Percentiles rank a stretch among this genome's conserved stretches.
These are phyloP conservation scores for Bruguiera parviflora DNA, from an alignment of 345 rosid species.

Conservation along the genomic window DNA sequence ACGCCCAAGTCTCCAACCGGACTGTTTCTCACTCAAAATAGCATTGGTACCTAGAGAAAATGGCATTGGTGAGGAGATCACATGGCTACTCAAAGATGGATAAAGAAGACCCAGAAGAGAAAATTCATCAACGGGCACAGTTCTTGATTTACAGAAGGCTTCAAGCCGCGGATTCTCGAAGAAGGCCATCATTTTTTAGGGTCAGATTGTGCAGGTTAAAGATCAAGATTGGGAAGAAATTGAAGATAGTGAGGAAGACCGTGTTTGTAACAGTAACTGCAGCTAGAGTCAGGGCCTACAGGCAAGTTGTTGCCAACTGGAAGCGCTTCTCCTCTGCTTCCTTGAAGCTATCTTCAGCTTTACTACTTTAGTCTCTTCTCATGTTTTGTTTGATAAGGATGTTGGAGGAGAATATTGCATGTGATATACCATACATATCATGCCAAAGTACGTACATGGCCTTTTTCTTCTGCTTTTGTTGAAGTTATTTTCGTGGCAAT, in stretches of 20 bases:
- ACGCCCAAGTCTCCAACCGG: too few species aligned
- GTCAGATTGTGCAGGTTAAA: constrained; percentile 49
- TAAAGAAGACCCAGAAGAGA: constrained; percentile 71
- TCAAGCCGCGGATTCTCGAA: constrained; percentile 45
- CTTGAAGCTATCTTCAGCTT: not conserved
- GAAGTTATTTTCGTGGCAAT: too few species aligned
- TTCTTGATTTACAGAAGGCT: constrained; percentile 77
- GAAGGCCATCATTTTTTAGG: constrained; percentile 41
- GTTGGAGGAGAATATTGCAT: not conserved
- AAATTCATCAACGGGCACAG: constrained; percentile 55
- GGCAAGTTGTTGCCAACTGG: constrained; percentile 33
- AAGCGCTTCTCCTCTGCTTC: constrained; percentile 31
- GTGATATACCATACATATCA: too few species aligned
- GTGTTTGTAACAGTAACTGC: constrained; percentile 26
- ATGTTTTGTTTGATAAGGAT: not conserved
- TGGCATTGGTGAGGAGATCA: constrained; percentile 40
- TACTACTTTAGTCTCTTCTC: not conserved
- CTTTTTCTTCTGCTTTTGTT: too few species aligned
- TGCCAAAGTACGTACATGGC: too few species aligned
- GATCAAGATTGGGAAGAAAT: constrained; percentile 59
- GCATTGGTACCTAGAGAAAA: constrained; percentile 7
- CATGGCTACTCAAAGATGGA: constrained; percentile 53
- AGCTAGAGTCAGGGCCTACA: constrained; percentile 27
- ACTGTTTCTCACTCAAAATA: too few species aligned
- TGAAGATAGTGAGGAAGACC: constrained; percentile 57